Percentiles rank a stretch among this genome's conserved stretches.
phyloP scores from a whole-genome alignment of 257 asterid species.

The Knoxia roxburghii region DNA sequence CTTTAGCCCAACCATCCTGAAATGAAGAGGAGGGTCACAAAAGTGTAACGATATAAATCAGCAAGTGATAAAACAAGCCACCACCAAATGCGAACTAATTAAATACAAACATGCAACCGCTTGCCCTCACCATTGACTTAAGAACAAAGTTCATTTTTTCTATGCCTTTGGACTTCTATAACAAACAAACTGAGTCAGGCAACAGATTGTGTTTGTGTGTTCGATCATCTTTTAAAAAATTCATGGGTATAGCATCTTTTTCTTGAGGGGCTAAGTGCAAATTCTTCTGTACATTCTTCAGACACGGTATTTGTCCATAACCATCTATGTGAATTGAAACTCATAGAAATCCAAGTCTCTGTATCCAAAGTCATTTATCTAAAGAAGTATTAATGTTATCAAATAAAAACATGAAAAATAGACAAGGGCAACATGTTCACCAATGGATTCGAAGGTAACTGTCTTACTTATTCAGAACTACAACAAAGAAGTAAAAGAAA shows the following conservation, averaged over 20 bases:
- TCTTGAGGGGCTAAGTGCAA: neutral
- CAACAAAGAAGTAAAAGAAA: neutral
- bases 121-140: neutral
- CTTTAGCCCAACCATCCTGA: slow-evolving; percentile 56
- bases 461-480: too few relatives aligned
- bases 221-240: neutral
- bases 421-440: neutral
- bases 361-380: neutral
- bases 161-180: too few relatives aligned
- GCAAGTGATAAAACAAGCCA: neutral
- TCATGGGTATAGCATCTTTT: too few relatives aligned
- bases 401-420: neutral
- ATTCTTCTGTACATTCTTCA: neutral
- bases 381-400: neutral
- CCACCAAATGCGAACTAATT: neutral
- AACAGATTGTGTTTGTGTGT: neutral
- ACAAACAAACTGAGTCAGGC: neutral
- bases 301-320: too few relatives aligned
- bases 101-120: neutral
- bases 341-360: neutral
- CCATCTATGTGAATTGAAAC: neutral
- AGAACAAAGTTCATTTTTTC: neutral
- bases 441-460: too few relatives aligned
- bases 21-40: slow-evolving; percentile 8
- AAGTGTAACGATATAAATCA: neutral